Evolutionary conservation across 345 rosid genomes (phyloP).

Genomic region (Carallia brachiata): DNA sequence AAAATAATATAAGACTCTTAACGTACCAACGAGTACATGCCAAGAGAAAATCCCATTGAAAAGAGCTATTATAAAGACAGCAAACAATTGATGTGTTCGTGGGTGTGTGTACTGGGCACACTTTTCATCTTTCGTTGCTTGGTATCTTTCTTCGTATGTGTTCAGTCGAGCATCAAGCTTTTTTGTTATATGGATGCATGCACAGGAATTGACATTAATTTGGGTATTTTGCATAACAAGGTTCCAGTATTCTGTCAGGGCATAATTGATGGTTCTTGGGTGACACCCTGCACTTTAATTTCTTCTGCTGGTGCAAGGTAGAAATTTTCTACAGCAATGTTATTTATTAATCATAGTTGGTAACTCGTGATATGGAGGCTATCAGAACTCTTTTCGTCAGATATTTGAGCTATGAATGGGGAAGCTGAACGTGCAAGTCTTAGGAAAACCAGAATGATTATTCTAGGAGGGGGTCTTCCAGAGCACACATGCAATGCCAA

Average conservation of each 20-base stretch:
- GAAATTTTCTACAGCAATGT: constrained; percentile 6
- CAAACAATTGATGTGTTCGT: too few species aligned
- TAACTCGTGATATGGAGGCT: neutral
- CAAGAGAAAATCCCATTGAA: too few species aligned
- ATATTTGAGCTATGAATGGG: constrained; percentile 73
- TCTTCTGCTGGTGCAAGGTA: constrained; percentile 74
- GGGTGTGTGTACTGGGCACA: neutral
- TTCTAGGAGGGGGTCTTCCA: constrained; percentile 90
- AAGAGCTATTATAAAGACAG: too few species aligned
- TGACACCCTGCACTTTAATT: constrained; percentile 91
- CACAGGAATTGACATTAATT: neutral
- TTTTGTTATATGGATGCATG: neutral
- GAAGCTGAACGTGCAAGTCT: constrained; percentile 82
- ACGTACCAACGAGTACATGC: too few species aligned
- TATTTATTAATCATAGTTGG: neutral
- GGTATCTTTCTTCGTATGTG: neutral
- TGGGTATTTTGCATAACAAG: constrained; percentile 46
- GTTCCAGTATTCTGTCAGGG: constrained; percentile 94
- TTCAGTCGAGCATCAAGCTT: neutral
- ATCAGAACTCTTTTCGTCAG: constrained; percentile 32
- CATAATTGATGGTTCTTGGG: constrained; percentile 90
- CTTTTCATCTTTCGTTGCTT: neutral
- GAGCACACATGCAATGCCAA: constrained; percentile 97
- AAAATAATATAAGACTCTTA: too few species aligned
- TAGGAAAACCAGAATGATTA: constrained; percentile 79